Conservation (phyloP, 768 basidiomycete species). For the Leccinum longicurvipes region DNA sequence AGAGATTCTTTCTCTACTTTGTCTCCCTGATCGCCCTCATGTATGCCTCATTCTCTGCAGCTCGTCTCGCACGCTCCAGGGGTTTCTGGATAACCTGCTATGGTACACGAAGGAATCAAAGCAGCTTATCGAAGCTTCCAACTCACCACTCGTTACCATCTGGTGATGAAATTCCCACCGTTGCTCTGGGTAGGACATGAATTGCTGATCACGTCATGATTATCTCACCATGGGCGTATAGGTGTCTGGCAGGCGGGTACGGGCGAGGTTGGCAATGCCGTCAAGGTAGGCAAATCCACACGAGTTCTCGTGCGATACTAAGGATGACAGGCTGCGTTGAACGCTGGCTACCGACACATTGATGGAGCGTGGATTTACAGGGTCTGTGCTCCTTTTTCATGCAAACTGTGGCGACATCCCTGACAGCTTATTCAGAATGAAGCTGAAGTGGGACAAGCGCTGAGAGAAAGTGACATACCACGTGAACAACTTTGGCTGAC, state of each 20-base stretch:
- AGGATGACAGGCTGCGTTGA: conserved; percentile 46
- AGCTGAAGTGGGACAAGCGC: conserved; percentile 61
- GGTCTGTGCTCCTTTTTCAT: conserved; percentile 34
- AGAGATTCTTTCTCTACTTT: conserved; percentile 21
- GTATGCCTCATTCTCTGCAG: conserved; percentile 19
- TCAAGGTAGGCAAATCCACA: conserved; percentile 43
- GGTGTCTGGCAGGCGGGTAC: conserved; percentile 60
- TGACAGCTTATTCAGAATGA: conserved; percentile 49
- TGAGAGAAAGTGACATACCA: conserved; percentile 55
- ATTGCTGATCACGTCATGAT: neutral
- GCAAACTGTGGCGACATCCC: neutral
- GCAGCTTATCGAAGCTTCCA: conserved; percentile 30
- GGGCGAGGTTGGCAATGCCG: conserved; percentile 64
- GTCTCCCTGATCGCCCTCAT: conserved; percentile 21
- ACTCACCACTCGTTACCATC: conserved; percentile 59
- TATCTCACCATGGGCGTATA: conserved; percentile 20
- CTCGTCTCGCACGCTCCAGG: conserved; percentile 17
- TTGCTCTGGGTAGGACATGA: conserved; percentile 52
- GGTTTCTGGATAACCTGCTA: conserved; percentile 19
- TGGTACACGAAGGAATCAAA: conserved; percentile 20
- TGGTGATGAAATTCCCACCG: conserved; percentile 63
- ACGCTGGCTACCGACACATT: conserved; percentile 66
- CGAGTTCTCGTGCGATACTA: neutral
- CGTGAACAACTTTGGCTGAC: conserved; percentile 69
- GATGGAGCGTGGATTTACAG: conserved; percentile 72